Percentiles rank a stretch among this genome's conserved stretches.
phyloP scores from a whole-genome alignment of 1,139 yeast species.

The Pichia terricola region DNA sequence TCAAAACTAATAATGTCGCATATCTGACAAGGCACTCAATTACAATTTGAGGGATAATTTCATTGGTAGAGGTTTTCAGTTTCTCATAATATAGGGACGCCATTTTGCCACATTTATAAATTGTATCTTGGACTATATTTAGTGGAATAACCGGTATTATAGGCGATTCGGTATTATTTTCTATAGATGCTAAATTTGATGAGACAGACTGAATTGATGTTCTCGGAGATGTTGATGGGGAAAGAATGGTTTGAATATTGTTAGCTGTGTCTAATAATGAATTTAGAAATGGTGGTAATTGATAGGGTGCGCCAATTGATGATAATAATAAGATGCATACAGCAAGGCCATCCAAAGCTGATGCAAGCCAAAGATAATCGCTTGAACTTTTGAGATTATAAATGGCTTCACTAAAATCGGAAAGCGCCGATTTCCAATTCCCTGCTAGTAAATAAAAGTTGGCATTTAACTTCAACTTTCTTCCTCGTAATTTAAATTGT shows the following conservation, averaged over 20 bases:
- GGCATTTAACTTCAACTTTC: conserved; percentile 69
- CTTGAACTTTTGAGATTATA: conserved; percentile 47
- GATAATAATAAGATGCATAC: conserved; percentile 55
- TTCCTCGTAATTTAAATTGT: conserved; percentile 36
- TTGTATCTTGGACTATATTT: conserved; percentile 33
- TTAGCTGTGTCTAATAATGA: conserved; percentile 22
- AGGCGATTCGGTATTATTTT: neutral
- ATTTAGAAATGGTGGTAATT: conserved; percentile 43
- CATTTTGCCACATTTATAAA: conserved; percentile 41
- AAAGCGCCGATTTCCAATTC: conserved; percentile 58
- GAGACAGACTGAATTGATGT: conserved; percentile 26
- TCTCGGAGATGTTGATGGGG: conserved; percentile 40
- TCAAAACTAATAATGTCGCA: conserved; percentile 48
- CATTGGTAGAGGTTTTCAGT: conserved; percentile 55
- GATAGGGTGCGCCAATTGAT: conserved; percentile 48
- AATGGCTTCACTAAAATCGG: conserved; percentile 65
- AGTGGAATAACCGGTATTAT: conserved; percentile 15
- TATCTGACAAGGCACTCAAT: conserved; percentile 63
- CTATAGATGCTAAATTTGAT: neutral
- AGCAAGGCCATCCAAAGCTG: conserved; percentile 73
- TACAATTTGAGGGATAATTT: conserved; percentile 72
- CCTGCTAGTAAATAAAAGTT: conserved; percentile 77
- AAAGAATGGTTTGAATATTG: conserved; percentile 16
- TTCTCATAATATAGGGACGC: conserved; percentile 48
- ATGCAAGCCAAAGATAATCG: conserved; percentile 83